Evolutionary conservation across 495 filamentous ascomycete genomes (phyloP), one percentile per base, ranked within the genome.

Genomic region (Daldinia caldariorum): DNA sequence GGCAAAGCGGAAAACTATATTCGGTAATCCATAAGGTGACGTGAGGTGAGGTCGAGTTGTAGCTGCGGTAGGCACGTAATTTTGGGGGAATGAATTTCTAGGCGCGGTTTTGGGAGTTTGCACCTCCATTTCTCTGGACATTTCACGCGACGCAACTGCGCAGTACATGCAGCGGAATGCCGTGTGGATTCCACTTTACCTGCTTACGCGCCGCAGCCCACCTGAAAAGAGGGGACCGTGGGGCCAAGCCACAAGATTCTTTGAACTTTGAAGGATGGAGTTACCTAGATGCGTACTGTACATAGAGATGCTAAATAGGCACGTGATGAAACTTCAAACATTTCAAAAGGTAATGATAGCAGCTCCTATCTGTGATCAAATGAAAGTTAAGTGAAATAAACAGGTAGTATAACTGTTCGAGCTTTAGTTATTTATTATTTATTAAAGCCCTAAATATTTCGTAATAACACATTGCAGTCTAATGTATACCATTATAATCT

Each of bases 111-210:
- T 43, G 61, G 59, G 66, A 61, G 62, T 66, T 70, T 70, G 61
- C 34, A 56, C 32, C 51, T 58, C 57, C 57, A 70, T 41, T 49
- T 61, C 57, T 61, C 57, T 72, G 47, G 54, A 72, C 69, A 38
- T 61, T 71, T 72, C 43, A 72, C 70, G 70, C 70, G 70, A 72
- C 70, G 70, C 61, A 72, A 69, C 64, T 58, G 63, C 56, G 9
- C 26, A 26, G 26, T 26, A 26, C 26, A 60, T 41, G 43, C 16
- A 47, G 43, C 43, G 12, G 43, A 70, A 70, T 70, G 51, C 60
- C 43, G 66, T 71, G 63, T 67, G 59, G 63, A 67, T 67, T 18
- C 60, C 65, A 67, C 58, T 35, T 35, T 35, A 68, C 66, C 51
- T 57, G 59, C 43, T 60, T 69, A 69, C 60, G 67, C 67, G 67